Evolutionary conservation across 768 basidiomycete genomes (phyloP).

Genomic region (Lactarius sp.): DNA sequence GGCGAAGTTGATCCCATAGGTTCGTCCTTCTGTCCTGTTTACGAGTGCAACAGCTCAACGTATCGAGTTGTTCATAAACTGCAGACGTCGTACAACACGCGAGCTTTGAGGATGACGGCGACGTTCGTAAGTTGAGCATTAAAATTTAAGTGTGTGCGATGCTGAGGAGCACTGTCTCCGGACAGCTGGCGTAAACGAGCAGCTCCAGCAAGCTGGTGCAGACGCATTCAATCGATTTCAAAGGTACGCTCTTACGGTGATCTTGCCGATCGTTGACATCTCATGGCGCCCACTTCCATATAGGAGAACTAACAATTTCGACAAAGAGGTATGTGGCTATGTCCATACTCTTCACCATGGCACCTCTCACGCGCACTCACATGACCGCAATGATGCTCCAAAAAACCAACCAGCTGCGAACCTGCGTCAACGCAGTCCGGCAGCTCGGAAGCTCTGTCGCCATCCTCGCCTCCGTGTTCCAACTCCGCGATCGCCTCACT

Average conservation of each 20-base stretch:
- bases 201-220: conserved; percentile 60
- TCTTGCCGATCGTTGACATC: conserved; percentile 5
- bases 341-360: not conserved
- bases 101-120: conserved; percentile 59
- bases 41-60: not conserved
- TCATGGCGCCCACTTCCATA: conserved; percentile 11
- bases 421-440: conserved; percentile 73
- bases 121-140: conserved; percentile 53
- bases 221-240: conserved; percentile 61
- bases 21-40: conserved; percentile 1
- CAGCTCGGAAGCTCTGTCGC: conserved; percentile 75
- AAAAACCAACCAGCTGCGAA: conserved; percentile 47
- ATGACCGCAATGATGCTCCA: not conserved
- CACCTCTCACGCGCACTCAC: conserved; percentile 14
- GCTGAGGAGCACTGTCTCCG: not conserved
- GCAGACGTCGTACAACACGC: conserved; percentile 36
- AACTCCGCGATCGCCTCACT: conserved; percentile 63
- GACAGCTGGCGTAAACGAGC: conserved; percentile 61
- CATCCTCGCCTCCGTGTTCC: conserved; percentile 68
- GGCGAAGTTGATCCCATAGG: conserved; percentile 33
- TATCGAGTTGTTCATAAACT: not conserved
- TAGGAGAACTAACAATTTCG: conserved; percentile 56
- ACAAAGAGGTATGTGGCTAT: conserved; percentile 49
- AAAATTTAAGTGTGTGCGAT: not conserved
- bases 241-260: conserved; percentile 37